Evolutionary conservation across 2,329 filamentous ascomycete species (phyloP), one percentile per base, ranked within the genome.

Genomic region (Monilinia polystroma): DNA sequence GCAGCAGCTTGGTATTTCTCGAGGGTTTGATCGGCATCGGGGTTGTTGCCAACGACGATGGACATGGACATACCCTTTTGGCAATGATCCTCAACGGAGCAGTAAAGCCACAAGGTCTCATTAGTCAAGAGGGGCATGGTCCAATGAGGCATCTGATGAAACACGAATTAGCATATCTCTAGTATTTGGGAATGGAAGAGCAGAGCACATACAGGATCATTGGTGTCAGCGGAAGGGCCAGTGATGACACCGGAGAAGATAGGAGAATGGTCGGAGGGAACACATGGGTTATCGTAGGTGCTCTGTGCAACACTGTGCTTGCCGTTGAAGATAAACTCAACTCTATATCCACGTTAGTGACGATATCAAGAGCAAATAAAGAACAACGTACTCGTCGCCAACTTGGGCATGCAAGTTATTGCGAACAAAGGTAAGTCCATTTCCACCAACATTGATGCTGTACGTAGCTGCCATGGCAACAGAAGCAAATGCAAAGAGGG

Each of bases 271-370:
- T 81, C 74, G 72, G 90, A 84, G 63, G 90, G 89, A 47, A 83
- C 76, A 80, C 90, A 93, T 18, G 90, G 90, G 66, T 83, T 78
- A 73, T 89, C 87, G 74, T 93, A 94, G 73, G 83, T 86, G 58
- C 90, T 91, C 80, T 93, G 89, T n/a, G 88, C 90, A 67, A 93
- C 86, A 64, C 90, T 93, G 83, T 94, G 91, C 81, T 93, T 93
- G 72, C 83, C 83, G 14, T 12, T 38, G 49, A 66, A 66, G 11
- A 47, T 14, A 7, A 66, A 66, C 1, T 35, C 18, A 26, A 66
- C 49, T 35, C 64, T 66, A 18, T 32, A n/a, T 8, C 4, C 8
- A 11, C 7, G 10, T 62, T 26, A 62, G 64, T 16, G 81, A 81
- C 81, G 80, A 80, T 88, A 89, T 77, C 88, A 84, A 81, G 88